Base-by-base conservation (phyloP, 495 filamentous ascomycete genomes). In the Filosporella fistucella region DNA sequence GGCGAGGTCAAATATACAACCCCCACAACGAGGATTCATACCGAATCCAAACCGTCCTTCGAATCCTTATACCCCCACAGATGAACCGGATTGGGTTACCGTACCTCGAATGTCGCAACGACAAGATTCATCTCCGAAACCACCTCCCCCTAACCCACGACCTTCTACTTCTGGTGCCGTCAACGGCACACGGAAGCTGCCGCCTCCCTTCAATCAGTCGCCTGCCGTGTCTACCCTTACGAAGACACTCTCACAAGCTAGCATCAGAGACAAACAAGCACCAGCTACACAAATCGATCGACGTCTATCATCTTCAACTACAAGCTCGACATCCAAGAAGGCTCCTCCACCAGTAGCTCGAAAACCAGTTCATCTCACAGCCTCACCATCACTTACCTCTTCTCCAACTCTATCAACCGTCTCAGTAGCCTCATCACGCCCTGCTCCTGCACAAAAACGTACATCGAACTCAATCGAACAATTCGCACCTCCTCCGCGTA, bases 41-140 rank as follows among this genome's bases (percentile, higher is more conserved):
- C 74, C 83, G 10, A 96, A 96, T 64, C 73, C 78, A 2, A 69
- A 80, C 37, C 77, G 89, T 21, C 83, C 80, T 6, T 76, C 84
- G 7, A 98, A 98, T 60, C 93, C 93, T 1, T 96, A 94, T 56
- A 71, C 68, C 13, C 65, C 69, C 8, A 79, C 78, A 2, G 64
- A 80, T 20, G 80, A 88, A 54, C 76, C 81, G 9, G 88, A 95
- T 54, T 97, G 93, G 93, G 76, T 88, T 26, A 75, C 75, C 18
- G 66, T 85, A 3, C 74, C 72, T 13, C 66, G 72, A 17, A 49
- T 69, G 22, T 66, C 69, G 21, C n/a, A 49, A 68, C 63, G 2
- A 68, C 59, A 50, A 62, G 71, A 39, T 68, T 66, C 13, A 69
- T 21, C 72, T 66, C 11, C 70, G 66, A 11, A 74, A 67, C 46